Percentiles rank a stretch among this genome's conserved stretches.
Conservation (phyloP, 2,329 filamentous ascomycete genomes). For the Phoma sp. region DNA sequence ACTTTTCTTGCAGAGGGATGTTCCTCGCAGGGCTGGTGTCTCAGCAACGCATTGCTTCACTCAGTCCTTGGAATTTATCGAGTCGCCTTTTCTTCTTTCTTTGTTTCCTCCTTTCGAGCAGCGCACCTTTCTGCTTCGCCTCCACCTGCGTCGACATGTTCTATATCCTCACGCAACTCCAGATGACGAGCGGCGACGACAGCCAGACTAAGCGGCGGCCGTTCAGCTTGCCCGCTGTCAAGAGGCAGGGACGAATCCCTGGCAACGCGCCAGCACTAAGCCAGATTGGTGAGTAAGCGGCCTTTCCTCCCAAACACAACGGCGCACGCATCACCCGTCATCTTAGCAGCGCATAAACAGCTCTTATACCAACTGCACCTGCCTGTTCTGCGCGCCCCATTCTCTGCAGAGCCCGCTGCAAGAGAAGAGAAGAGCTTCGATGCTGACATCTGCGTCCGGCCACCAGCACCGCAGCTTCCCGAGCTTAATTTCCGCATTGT, state of each 20-base stretch:
- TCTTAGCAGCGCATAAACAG: slow-evolving; percentile 29
- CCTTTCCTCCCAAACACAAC: slow-evolving; percentile 28
- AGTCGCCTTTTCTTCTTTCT: background rate
- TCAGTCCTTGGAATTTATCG: slow-evolving; percentile 6
- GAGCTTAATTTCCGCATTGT: slow-evolving; percentile 26
- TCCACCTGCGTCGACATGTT: slow-evolving; percentile 3
- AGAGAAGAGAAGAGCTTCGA: slow-evolving; percentile 16
- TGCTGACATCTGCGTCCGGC: slow-evolving; percentile 22
- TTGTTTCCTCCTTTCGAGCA: background rate
- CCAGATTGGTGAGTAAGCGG: slow-evolving; percentile 17
- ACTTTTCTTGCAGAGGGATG: slow-evolving; percentile 16
- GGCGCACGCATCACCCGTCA: slow-evolving; percentile 24
- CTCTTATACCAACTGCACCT: slow-evolving; percentile 17
- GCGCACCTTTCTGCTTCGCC: background rate
- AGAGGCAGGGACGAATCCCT: slow-evolving; percentile 11
- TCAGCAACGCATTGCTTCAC: slow-evolving; percentile 19
- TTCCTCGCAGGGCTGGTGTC: slow-evolving; percentile 22
- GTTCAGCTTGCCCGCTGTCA: slow-evolving; percentile 13
- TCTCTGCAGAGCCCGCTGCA: slow-evolving; percentile 1
- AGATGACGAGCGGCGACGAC: slow-evolving; percentile 9
- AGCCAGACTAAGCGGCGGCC: slow-evolving; percentile 3
- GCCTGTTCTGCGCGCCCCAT: slow-evolving; percentile 11
- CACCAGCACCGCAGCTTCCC: slow-evolving; percentile 30
- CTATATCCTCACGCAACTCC: slow-evolving; percentile 6
- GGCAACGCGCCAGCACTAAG: slow-evolving; percentile 7